Conservation (phyloP, 352 stramenopile species). For the Ophiocytium majus region DNA sequence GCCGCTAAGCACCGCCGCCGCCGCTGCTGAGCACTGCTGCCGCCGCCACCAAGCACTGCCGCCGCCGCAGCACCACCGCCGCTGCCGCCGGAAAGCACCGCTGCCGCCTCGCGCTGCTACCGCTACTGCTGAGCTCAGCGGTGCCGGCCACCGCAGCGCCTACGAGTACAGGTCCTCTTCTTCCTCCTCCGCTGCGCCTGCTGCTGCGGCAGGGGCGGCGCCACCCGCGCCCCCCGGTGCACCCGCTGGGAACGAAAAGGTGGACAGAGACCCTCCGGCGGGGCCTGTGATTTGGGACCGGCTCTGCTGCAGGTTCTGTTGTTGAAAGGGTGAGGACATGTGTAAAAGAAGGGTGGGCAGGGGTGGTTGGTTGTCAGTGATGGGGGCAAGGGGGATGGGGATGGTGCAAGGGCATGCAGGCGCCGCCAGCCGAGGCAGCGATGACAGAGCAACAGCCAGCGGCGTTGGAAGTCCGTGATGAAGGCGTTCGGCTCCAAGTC, state of each 20-base stretch:
- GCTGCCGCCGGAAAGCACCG: too few relatives aligned
- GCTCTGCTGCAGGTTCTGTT: constrained; percentile 89
- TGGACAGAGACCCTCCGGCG: constrained; percentile 81
- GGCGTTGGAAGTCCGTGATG: too few relatives aligned
- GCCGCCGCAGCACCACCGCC: too few relatives aligned
- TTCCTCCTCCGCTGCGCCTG: constrained; percentile 43
- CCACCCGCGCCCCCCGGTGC: constrained; percentile 62
- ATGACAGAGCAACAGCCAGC: too few relatives aligned
- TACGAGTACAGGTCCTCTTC: constrained; percentile 31
- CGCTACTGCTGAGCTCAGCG: constrained; percentile 7
- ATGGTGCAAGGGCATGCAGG: too few relatives aligned
- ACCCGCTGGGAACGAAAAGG: constrained; percentile 86
- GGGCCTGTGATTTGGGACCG: constrained; percentile 88
- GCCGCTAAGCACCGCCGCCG: too few relatives aligned
- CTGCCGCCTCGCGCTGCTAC: too few relatives aligned
- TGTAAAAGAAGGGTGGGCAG: not conserved
- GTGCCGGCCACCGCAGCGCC: not conserved
- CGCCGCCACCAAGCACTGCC: too few relatives aligned
- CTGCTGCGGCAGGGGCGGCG: constrained; percentile 64
- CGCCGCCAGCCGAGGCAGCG: too few relatives aligned
- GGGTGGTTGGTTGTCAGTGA: constrained; percentile 20
- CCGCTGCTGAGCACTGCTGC: too few relatives aligned
- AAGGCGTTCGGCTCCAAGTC: too few relatives aligned
- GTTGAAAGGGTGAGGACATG: not conserved
- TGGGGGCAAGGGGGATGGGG: constrained; percentile 68